Percentiles rank a stretch among this genome's conserved stretches.
Evolutionary conservation across 176 grass and related monocot species (phyloP).

Genomic region (Thinopyrum elongatum): DNA sequence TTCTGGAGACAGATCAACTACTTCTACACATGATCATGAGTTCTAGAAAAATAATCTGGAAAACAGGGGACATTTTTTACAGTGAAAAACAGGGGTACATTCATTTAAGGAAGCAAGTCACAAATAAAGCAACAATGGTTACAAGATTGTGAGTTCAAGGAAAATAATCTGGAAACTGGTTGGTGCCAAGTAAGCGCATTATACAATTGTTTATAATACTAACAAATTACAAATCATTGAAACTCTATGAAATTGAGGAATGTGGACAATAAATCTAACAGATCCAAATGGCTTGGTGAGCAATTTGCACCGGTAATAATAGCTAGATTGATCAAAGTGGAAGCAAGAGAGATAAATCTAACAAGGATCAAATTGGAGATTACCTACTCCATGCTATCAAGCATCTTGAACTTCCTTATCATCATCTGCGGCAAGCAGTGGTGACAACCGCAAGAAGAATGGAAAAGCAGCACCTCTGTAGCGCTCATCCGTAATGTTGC

Average conservation of each 20-base stretch:
- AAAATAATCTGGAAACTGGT: no score
- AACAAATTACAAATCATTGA: neutral
- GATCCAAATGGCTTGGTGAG: no score
- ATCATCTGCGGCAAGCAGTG: neutral
- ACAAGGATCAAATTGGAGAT: neutral
- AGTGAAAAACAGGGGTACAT: no score
- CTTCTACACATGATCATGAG: no score
- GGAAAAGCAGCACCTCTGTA: constrained; percentile 28
- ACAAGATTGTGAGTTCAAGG: no score
- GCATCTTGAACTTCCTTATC: neutral
- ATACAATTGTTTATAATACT: neutral
- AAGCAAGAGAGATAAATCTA: neutral
- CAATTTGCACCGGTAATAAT: neutral
- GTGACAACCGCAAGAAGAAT: constrained; percentile 11
- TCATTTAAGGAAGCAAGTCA: no score
- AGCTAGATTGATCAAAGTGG: neutral
- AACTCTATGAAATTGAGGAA: no score
- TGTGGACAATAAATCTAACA: no score
- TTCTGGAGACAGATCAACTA: neutral
- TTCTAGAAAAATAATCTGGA: no score
- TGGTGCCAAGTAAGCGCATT: neutral
- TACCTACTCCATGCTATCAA: constrained; percentile 18
- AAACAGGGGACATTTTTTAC: no score
- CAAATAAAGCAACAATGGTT: no score
- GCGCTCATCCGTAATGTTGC: neutral